Base-by-base conservation (phyloP, 306 rosid species). In the Boehmeria nivea region DNA sequence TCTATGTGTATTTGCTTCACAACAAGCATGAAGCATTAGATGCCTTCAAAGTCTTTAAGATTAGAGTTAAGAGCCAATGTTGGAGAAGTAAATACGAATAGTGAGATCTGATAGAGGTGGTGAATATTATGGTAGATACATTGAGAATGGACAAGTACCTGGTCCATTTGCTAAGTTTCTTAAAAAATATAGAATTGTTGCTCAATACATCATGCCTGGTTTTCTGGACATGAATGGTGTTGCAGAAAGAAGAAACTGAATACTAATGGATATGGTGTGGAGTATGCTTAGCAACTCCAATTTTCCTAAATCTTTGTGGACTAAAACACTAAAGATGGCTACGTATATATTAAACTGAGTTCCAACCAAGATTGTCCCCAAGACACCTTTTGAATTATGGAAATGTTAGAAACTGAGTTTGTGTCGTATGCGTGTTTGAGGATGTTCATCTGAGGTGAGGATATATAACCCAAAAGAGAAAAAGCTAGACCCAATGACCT, bases 341-440 rank as follows among this genome's bases (percentile, higher is more conserved):
- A 10, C 13, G 28, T 56, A 56, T 20, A 56, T 56, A 9, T 22
- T 56, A 7, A 56, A 56, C 17, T 2, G 61, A 36, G 61, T 56
- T 56, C 28, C 27, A 17, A 36, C 61, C 14, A 56, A 56, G 61
- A 26, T 11, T 15, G 61, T 56, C 9, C 6, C 6, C 2, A 54
- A 56, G 3, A 56, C 16, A 2, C 47, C 46, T 6, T 56, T 36
- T 37, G 28, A 56, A 23, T 20, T 56, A 36, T 36, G n/a, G 8
- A 56, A 56, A 17, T 27, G 61, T 3, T 56, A 23, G 28, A 56
- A 56, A 37, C 61, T 12, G 11, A 36, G 46, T 56, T 56, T 56
- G 22, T 6, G 28, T 10, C 46, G 34, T 37, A 1, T 21, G 6
- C 46, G 14, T 38, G 44, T 40, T 40, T 40, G 16, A 9, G n/a